Evolutionary conservation across 2,329 filamentous ascomycete species (phyloP).

Genomic region (Talaromyces sp.): DNA sequence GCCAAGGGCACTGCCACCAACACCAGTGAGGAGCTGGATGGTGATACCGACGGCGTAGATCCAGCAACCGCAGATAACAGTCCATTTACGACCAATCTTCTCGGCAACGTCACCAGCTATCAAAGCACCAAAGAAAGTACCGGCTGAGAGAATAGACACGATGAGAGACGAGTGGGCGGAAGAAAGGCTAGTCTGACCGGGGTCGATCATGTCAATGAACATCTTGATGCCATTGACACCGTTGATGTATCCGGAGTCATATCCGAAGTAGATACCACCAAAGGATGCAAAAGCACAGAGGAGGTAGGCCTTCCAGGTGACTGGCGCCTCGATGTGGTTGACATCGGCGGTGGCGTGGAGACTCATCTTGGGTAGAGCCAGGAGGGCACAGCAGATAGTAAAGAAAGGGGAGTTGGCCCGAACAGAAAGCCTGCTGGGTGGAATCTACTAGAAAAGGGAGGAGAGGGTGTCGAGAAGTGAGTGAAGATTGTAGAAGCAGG

Average conservation of each 20-base stretch:
- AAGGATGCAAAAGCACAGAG: slow-evolving; percentile 61
- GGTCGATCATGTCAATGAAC: slow-evolving; percentile 44
- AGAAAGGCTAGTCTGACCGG: slow-evolving; percentile 42
- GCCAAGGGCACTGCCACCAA: slow-evolving; percentile 54
- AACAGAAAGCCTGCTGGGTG: background rate
- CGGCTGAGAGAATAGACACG: slow-evolving; percentile 71
- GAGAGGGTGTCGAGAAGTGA: background rate
- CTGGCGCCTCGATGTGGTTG: slow-evolving; percentile 56
- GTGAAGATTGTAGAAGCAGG: background rate
- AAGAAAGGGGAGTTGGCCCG: background rate
- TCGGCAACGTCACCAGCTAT: slow-evolving; percentile 76
- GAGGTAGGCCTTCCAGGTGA: slow-evolving; percentile 58
- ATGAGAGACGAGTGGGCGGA: slow-evolving; percentile 59
- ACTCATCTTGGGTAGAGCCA: slow-evolving; percentile 7
- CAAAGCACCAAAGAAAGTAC: slow-evolving; percentile 75
- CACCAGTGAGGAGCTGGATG: slow-evolving; percentile 59
- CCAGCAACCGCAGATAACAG: slow-evolving; percentile 66
- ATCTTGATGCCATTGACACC: slow-evolving; percentile 51
- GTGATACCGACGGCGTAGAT: slow-evolving; percentile 69
- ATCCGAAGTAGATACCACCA: slow-evolving; percentile 60
- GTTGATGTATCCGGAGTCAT: slow-evolving; percentile 57
- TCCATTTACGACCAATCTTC: slow-evolving; percentile 61
- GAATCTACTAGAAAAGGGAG: background rate
- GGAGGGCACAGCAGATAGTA: background rate
- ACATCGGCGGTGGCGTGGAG: slow-evolving; percentile 47